Evolutionary conservation across 352 stramenopile species (phyloP).

Genomic region (Phytopythium sindhum): DNA sequence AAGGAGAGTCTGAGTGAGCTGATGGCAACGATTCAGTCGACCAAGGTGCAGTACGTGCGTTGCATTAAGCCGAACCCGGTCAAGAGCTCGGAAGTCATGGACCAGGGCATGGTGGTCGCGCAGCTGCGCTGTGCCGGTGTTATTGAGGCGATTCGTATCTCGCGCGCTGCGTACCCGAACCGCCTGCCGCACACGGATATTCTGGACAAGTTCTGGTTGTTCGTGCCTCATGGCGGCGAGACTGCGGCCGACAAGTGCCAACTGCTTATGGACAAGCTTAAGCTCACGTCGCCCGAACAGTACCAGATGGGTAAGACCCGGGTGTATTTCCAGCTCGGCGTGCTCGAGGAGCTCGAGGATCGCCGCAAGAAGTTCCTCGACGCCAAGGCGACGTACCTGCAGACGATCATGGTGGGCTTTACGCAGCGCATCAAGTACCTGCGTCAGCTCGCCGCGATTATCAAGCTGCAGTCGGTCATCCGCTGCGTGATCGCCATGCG

Average conservation of each 20-base stretch:
- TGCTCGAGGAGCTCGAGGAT: slow-evolving; percentile 85
- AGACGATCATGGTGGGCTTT: slow-evolving; percentile 79
- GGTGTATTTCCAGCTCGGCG: slow-evolving; percentile 86
- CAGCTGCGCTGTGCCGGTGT: slow-evolving; percentile 98
- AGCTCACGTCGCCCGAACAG: slow-evolving; percentile 62
- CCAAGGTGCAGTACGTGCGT: slow-evolving; percentile 97
- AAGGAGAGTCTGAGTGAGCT: slow-evolving; percentile 92
- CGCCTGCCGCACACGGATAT: slow-evolving; percentile 90
- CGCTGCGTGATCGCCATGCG: slow-evolving; percentile 81
- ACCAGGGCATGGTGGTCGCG: slow-evolving; percentile 91
- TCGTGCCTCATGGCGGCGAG: slow-evolving; percentile 60
- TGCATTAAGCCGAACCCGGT: slow-evolving; percentile 99
- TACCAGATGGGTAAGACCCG: slow-evolving; percentile 86
- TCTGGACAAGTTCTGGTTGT: slow-evolving; percentile 81
- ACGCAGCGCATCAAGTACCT: slow-evolving; percentile 74
- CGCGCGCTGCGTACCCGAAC: slow-evolving; percentile 97
- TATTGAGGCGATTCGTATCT: slow-evolving; percentile 98
- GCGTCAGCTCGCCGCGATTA: slow-evolving; percentile 67
- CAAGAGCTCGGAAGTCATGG: slow-evolving; percentile 87
- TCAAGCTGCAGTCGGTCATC: slow-evolving; percentile 84
- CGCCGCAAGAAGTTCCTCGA: slow-evolving; percentile 84
- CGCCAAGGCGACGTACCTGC: slow-evolving; percentile 71
- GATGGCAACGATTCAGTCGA: slow-evolving; percentile 92
- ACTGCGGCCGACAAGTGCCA: slow-evolving; percentile 65
- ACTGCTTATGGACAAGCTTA: slow-evolving; percentile 78